Base-by-base conservation (phyloP, 192 early-diverging fungal genomes). In the Gorgonomyces haynaldii region DNA sequence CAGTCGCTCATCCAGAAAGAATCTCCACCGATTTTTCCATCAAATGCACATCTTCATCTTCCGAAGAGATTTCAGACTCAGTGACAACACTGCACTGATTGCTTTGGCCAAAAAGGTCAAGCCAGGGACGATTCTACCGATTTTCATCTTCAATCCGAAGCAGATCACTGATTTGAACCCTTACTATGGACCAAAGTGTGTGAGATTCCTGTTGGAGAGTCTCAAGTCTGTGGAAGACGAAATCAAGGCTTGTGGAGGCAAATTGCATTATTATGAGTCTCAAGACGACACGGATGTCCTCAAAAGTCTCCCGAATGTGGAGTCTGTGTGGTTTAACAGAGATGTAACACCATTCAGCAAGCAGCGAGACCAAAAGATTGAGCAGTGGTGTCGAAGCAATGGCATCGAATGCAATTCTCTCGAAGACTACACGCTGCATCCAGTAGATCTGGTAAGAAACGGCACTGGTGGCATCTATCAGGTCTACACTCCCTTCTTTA, bases 71-170 rank as follows among this genome's bases (percentile, higher is more conserved):
- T 26, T 64, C 10, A 21, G 61, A 25, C 16, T 57, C 10, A 7
- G 17, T 23, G 56, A 64, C 51, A 58, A 64, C 40, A 27, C 50
- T 2, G 55, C 54, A n/a, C 38, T 64, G 13, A 28, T 44, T 16
- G 42, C 23, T 26, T 26, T 28, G 15, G 30, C 30, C 12, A 5
- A 31, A 12, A 31, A 31, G 12, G n/a, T n/a, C n/a, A n/a, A n/a
- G n/a, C n/a, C n/a, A n/a, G n/a, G n/a, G n/a, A 8, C 32, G 9
- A 22, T 40, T 12, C 23, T 49, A 35, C 46, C 46, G 20, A 38
- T 49, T 15, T 49, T 49, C 17, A 27, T 49, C 8, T 49, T 49
- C 46, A 49, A 23, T 17, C 46, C 46, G 6, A 16, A 49, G 21
- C 46, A 49, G 17, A 38, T 49, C 25, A 7, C 7, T 5, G 35